Conservation (phyloP, 768 basidiomycete genomes). For the Hericium rajendrae region DNA sequence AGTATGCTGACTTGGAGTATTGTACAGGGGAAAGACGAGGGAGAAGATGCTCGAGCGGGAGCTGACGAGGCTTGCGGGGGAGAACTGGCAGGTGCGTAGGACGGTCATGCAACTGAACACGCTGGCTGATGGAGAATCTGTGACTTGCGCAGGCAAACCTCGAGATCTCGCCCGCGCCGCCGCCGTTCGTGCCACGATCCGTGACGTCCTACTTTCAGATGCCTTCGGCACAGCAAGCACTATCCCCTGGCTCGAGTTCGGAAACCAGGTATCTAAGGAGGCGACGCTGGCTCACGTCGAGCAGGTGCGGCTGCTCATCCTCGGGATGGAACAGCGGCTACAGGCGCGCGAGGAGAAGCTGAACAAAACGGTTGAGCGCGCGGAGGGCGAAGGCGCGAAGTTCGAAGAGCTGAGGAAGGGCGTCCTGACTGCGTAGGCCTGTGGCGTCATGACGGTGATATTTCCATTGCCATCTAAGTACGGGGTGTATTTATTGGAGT, state of each 20-base stretch:
- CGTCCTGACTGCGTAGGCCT: not conserved
- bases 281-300: conserved; percentile 53
- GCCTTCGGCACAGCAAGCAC: no score
- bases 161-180: conserved; percentile 26
- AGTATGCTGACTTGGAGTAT: not conserved
- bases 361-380: conserved; percentile 46
- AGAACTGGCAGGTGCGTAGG: conserved; percentile 69
- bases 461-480: not conserved
- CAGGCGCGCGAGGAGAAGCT: conserved; percentile 55
- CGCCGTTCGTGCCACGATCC: conserved; percentile 20
- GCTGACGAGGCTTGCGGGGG: conserved; percentile 58
- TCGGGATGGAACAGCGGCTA: conserved; percentile 71
- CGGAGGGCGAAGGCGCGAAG: conserved; percentile 46
- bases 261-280: conserved; percentile 18
- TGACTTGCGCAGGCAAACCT: conserved; percentile 20
- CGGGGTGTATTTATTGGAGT: not conserved
- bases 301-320: conserved; percentile 54
- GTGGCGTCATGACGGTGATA: not conserved
- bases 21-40: conserved; percentile 43
- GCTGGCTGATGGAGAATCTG: no score
- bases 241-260: conserved; percentile 1
- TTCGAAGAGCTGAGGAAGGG: conserved; percentile 39
- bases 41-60: conserved; percentile 73
- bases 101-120: not conserved
- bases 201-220: conserved; percentile 19